Conservation (phyloP, 1,284 basidiomycete species). For the Cryptococcus sp. region DNA sequence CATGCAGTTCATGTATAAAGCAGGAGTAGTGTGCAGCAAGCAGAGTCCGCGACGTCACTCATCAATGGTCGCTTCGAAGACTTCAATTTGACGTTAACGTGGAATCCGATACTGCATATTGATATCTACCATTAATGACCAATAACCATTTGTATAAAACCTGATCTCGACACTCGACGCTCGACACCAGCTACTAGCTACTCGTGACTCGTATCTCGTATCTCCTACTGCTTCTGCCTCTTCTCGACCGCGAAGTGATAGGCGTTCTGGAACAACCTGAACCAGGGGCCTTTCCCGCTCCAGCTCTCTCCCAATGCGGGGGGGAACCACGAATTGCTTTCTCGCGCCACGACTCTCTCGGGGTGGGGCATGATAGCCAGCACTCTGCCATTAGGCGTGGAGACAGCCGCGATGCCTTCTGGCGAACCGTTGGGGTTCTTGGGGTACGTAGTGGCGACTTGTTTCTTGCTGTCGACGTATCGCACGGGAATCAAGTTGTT, state of each 20-base stretch:
- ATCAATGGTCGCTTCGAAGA: no score
- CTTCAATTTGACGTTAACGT: no score
- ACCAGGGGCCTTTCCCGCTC: constrained; percentile 84
- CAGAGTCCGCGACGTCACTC: no score
- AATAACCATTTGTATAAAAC: no score
- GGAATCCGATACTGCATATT: no score
- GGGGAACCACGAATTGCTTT: constrained; percentile 86
- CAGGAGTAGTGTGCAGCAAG: no score
- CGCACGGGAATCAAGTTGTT: constrained; percentile 67
- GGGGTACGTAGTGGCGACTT: constrained; percentile 76
- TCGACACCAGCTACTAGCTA: no score
- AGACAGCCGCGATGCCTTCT: constrained; percentile 83
- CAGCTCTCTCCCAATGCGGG: constrained; percentile 63
- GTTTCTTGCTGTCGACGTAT: constrained; percentile 72
- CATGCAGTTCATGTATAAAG: no score
- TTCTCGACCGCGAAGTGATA: constrained; percentile 50
- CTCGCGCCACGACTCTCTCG: constrained; percentile 72
- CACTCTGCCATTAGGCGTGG: constrained; percentile 81
- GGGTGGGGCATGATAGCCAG: constrained; percentile 96
- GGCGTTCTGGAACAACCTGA: constrained; percentile 91
- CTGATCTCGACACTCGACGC: no score
- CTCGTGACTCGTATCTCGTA: no score
- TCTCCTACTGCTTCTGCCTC: constrained; percentile 14
- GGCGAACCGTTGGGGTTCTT: constrained; percentile 93
- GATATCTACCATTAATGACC: no score